phyloP scores from a whole-genome alignment of 2,329 filamentous ascomycete genomes.

The Fonsecaea monophora region DNA sequence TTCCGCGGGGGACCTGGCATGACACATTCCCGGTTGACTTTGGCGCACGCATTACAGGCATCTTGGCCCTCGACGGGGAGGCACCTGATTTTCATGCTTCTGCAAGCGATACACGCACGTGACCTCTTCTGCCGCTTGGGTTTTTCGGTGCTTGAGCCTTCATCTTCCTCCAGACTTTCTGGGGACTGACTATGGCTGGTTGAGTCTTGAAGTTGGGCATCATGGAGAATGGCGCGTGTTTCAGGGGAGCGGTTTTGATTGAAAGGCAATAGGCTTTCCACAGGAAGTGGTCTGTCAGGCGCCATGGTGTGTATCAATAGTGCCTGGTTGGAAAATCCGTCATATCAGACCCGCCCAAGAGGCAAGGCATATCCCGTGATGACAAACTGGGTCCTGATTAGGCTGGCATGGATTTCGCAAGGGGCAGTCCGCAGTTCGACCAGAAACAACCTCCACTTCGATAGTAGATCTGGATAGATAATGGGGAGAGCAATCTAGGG shows the following conservation, averaged over 20 bases:
- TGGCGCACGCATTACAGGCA: constrained; percentile 75
- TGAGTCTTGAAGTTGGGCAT: constrained; percentile 16
- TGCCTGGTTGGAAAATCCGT: not conserved
- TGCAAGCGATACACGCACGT: constrained; percentile 38
- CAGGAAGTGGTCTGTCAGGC: constrained; percentile 17
- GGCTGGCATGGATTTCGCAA: not conserved
- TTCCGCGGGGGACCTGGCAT: constrained; percentile 78
- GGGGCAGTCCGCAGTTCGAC: not conserved
- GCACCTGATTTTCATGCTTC: constrained; percentile 41
- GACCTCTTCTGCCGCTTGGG: constrained; percentile 38
- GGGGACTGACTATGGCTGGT: constrained; percentile 25
- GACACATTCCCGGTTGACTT: constrained; percentile 77
- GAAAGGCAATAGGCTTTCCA: constrained; percentile 26
- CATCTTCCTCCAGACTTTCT: constrained; percentile 29
- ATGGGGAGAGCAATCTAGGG: not conserved
- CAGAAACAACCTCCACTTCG: not conserved
- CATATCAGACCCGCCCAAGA: not conserved
- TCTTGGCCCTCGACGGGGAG: constrained; percentile 40
- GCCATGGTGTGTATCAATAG: constrained; percentile 3
- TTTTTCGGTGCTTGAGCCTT: constrained; percentile 29
- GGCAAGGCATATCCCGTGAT: not conserved
- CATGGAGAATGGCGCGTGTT: constrained; percentile 18
- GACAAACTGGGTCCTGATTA: not conserved
- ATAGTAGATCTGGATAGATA: not conserved
- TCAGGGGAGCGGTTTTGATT: constrained; percentile 24